Evolutionary conservation across 2,329 filamentous ascomycete genomes (phyloP), one percentile per base, ranked within the genome.

Genomic region (Penicillium sp.): DNA sequence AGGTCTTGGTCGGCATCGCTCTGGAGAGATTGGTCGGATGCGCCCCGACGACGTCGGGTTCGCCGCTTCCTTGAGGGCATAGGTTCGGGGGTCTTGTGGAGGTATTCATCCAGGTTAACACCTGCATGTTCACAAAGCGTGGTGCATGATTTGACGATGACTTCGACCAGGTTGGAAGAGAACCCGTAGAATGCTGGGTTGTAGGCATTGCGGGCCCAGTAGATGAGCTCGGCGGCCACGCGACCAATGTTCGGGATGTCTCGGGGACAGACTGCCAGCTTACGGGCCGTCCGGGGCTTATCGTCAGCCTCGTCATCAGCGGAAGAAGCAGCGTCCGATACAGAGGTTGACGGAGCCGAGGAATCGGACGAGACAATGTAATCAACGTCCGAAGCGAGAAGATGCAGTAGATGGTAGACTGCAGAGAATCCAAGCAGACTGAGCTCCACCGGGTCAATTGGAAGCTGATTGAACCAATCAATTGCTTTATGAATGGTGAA

Each of bases 161-260:
- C 62, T 6, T 71, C 64, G 7, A 71, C 63, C 10, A 72, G 65
- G 3, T 57, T 58, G 4, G 64, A 55, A 0, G 70, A 72, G 28
- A 74, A 68, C 0, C 71, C 71, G 23, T 72, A 73, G 41, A 72
- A 73, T 6, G 71, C 62, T 1, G 71, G 71, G 42, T 72, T 72
- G 51, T 73, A 73, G 8, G 71, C 71, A 49, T 73, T 68, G 12
- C 67, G 67, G n/a, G 70, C 68, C 71, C 71, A 74, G 52, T 73
- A 72, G 39, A 71, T 68, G 5, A 74, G 64, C 40, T 72, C 68
- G 0, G 67, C 66, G 3, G 70, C 69, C 18, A 73, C 68, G 8
- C 70, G 69, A 7, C 65, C 66, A 12, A 70, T 50, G 28, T 71
- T 65, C 18, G 69, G 66, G 23, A 67, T 61, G 42, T 55, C 64